phyloP scores from a whole-genome alignment of 2,329 filamentous ascomycete species.

The Hypoxylon sp. region DNA sequence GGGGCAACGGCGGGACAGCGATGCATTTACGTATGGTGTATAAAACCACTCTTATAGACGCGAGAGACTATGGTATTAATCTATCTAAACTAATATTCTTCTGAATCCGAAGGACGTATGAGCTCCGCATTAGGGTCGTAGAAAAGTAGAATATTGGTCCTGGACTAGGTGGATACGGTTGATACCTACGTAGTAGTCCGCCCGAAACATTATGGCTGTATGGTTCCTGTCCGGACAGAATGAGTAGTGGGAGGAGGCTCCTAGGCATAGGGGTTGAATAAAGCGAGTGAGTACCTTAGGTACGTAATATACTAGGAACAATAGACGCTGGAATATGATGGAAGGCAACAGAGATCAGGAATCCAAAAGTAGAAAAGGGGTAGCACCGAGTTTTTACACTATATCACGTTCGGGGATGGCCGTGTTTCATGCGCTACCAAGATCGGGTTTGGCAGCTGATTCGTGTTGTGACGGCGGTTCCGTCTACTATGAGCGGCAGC shows the following conservation, averaged over 20 bases:
- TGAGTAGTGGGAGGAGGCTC: too few relatives aligned
- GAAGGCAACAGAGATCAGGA: background rate
- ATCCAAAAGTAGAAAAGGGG: background rate
- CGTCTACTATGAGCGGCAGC: background rate
- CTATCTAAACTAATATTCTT: background rate
- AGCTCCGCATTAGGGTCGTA: background rate
- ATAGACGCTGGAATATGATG: background rate
- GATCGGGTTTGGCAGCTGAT: background rate
- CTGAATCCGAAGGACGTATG: background rate
- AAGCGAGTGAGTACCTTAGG: background rate
- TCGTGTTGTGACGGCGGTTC: background rate
- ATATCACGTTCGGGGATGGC: background rate
- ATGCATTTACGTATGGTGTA: constrained; percentile 20
- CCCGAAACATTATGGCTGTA: background rate
- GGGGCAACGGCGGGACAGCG: constrained; percentile 14
- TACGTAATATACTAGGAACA: background rate
- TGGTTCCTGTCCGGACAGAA: too few relatives aligned
- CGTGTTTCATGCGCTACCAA: background rate
- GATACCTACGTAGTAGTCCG: background rate
- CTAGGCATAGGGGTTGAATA: too few relatives aligned
- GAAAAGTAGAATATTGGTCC: background rate
- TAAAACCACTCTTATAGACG: constrained; percentile 16
- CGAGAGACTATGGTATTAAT: constrained; percentile 3
- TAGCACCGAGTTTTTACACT: background rate
- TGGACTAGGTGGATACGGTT: background rate